Base-by-base conservation (phyloP, 2,329 filamentous ascomycete species). In the Fusarium oxysporum region DNA sequence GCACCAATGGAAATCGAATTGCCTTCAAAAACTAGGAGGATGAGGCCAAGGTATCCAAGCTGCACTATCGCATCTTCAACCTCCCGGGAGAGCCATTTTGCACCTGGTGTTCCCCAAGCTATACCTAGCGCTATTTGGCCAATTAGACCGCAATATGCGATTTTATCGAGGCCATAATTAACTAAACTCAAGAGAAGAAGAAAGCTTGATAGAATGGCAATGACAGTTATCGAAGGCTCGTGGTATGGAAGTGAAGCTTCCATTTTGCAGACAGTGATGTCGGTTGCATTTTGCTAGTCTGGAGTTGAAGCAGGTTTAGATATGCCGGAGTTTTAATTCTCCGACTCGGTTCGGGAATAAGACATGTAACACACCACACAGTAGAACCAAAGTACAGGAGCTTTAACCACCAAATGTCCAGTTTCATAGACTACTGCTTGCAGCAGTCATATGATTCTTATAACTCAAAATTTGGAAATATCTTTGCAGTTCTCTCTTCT, bases 11-110 rank as follows among this genome's bases (percentile, higher is more conserved):
- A 3, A 1, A 1, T 1, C 0, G 0, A 23, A 40, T 33, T 10
- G 86, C 90, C 91, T 84, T 94, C 91, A 78, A 90, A 94, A 0
- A 95, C 92, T 2, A 95, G 81, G 32, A 93, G 81, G 11, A 95
- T 86, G n/a, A 95, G 79, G 0, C 93, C 92, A 0, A 95, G 80
- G 77, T 95, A 95, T 1, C 93, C 93, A 3, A 95, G 79, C 66
- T 92, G 87, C 28, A 91, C 86, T 33, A 93, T 83, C 0, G 85
- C 84, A 23, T 86, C 77, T 80, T 95, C 86, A 3, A 84, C 80
- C 8, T 86, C 82, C 0, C 63, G 25, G 1, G 84, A 82, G 1
- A 95, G 85, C 86, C 88, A 90, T 78, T 88, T 85, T 6, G 84
- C 87, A 3, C 91, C 91, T 0, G 92, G 92, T 0, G 86, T 87